Evolutionary conservation across 176 grass and related monocot genomes (phyloP).

Genomic region (Paspalum vaginatum): DNA sequence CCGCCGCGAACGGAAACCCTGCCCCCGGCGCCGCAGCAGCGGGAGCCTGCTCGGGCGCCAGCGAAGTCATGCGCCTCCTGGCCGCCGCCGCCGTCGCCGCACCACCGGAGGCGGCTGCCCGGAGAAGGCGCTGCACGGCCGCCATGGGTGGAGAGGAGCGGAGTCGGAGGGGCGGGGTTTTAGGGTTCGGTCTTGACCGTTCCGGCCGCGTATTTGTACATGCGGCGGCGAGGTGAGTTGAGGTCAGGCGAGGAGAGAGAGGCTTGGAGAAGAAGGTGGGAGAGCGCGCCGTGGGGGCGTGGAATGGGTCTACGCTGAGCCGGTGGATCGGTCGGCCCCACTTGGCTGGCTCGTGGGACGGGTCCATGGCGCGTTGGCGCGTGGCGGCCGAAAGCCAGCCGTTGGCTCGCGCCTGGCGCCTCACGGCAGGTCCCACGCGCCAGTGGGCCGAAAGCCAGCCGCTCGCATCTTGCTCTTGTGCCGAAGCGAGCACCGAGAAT

Average conservation of each 20-base stretch:
- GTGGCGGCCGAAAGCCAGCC: neutral
- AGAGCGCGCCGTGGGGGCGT: neutral
- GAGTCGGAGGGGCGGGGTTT: constrained; percentile 14
- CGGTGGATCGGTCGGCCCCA: neutral
- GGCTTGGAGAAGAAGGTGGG: constrained; percentile 36
- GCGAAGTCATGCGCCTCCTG: constrained; percentile 47
- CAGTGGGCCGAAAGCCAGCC: too few relatives aligned
- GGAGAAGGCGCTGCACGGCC: constrained; percentile 53
- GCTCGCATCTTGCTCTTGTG: neutral
- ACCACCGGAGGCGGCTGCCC: constrained; percentile 26
- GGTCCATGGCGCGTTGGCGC: too few relatives aligned
- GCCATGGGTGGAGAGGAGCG: constrained; percentile 51
- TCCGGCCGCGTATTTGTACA: constrained; percentile 28
- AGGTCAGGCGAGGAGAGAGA: neutral
- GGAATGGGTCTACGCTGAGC: neutral
- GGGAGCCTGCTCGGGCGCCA: constrained; percentile 35
- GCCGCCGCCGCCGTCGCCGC: constrained; percentile 5
- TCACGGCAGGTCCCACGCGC: neutral
- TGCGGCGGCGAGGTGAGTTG: constrained; percentile 2
- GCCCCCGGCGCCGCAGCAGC: neutral
- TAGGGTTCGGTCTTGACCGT: constrained; percentile 35
- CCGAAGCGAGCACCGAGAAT: neutral
- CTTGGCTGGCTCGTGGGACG: too few relatives aligned
- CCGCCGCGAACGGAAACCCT: constrained; percentile 12
- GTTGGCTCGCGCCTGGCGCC: neutral